These are phyloP conservation scores for Teunomyces stri DNA, from an alignment of 805 yeast genomes.

Conservation along the genomic window DNA sequence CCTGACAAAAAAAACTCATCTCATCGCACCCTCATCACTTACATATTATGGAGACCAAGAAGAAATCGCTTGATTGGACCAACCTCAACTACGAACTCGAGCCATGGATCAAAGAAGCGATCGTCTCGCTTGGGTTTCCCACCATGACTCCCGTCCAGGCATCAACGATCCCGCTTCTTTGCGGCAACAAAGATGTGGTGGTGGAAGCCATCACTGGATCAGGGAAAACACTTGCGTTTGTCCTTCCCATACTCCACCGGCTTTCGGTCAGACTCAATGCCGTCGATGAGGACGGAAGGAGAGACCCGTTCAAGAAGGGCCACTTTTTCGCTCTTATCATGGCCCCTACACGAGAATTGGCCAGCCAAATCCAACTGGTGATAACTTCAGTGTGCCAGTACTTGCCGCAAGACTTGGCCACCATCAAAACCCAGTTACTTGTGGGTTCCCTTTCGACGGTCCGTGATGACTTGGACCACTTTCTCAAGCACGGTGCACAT, in stretches of 20 bases:
- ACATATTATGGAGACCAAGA: slow-evolving; percentile 20
- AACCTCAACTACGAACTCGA: slow-evolving; percentile 50
- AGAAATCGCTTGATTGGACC: slow-evolving; percentile 59
- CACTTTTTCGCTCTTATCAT: slow-evolving; percentile 70
- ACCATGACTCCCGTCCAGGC: slow-evolving; percentile 98
- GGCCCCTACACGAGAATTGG: slow-evolving; percentile 71
- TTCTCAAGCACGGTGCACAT: slow-evolving; percentile 58
- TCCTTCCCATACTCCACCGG: slow-evolving; percentile 76
- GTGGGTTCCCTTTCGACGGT: slow-evolving; percentile 64
- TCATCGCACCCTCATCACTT: slow-evolving; percentile 3
- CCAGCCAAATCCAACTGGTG: slow-evolving; percentile 70
- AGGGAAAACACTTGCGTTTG: slow-evolving; percentile 94
- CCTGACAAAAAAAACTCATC: background rate
- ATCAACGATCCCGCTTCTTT: slow-evolving; percentile 80
- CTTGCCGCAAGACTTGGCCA: slow-evolving; percentile 46
- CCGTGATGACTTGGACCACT: slow-evolving; percentile 68
- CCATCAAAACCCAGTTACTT: slow-evolving; percentile 55
- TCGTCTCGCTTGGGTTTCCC: slow-evolving; percentile 69
- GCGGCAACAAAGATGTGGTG: slow-evolving; percentile 87
- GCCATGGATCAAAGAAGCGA: slow-evolving; percentile 73
- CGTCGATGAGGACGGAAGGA: slow-evolving; percentile 17
- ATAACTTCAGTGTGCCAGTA: slow-evolving; percentile 56
- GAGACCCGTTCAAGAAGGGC: slow-evolving; percentile 50
- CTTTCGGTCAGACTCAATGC: slow-evolving; percentile 36
- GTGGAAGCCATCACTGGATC: slow-evolving; percentile 98